Evolutionary conservation across 2,329 filamentous ascomycete genomes (phyloP), one percentile per base, ranked within the genome.

Genomic region (Scortechinia acanthostroma): DNA sequence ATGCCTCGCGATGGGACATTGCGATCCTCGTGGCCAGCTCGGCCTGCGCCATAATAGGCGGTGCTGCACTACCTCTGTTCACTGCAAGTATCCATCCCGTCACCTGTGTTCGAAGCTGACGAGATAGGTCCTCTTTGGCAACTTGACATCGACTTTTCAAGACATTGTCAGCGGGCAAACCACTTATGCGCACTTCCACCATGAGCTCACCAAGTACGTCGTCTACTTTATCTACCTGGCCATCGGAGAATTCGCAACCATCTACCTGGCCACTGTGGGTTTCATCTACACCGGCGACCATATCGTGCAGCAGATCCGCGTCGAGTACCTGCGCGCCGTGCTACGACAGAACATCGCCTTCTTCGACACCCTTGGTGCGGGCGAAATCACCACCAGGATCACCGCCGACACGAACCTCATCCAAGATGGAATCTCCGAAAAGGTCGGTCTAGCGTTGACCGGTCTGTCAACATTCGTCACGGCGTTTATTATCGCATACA

Each of bases 371-470:
- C 74, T 96, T 14, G 91, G 91, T 44, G 86, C 90, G 22, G 91
- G 91, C 47, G 93, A 96, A 64, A 88, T 97, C 49, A 95, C 91
- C 0, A 95, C 91, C 1, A 83, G 91, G 51, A 95, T 96, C 54
- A 97, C 91, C 0, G 85, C 91, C 13, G 91, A 97, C 60, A 95
- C 89, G 37, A 96, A 95, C 56, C 70, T 95, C 44, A 84, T 97
- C 46, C 91, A 96, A 62, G 91, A 95, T 52, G 91, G 91, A 46
- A 89, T 98, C 40, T 94, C 88, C 0, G 88, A 95, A 62, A 95
- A 95, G 68, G 77, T 95, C 42, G 82, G 80, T 14, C 67, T 95
- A 50, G 90, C 87, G 0, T 60, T 95, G 46, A 80, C 82, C 14
- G 87, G 87, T 13, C 43, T 90, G 3, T 80, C 90, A 1, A 91